A percentile compares a stretch with the other conserved stretches of the same genome.
phyloP scores from a whole-genome alignment of 495 filamentous ascomycete species.

The Glutinoglossum americanum region DNA sequence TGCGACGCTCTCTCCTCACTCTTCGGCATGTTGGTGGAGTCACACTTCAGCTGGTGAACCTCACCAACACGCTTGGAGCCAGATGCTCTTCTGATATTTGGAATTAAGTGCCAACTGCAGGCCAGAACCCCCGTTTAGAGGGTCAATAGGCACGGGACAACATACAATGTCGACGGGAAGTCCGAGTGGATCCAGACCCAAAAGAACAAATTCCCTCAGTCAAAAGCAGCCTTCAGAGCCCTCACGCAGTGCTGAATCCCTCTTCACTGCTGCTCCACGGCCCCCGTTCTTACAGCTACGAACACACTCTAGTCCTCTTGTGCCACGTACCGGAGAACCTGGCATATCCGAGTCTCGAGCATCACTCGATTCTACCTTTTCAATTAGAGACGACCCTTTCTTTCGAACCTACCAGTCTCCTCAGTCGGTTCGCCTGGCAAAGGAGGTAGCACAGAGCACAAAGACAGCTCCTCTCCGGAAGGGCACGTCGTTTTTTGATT shows the following conservation, averaged over 20 bases:
- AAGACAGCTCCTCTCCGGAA: not conserved
- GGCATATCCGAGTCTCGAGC: not conserved
- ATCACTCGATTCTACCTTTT: conserved; percentile 18
- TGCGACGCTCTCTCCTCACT: not conserved
- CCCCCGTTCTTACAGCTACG: not conserved
- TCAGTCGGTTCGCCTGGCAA: conserved; percentile 10
- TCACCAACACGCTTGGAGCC: not conserved
- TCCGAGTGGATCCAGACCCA: not conserved
- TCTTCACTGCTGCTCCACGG: not conserved
- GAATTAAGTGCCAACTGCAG: not conserved
- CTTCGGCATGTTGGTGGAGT: not conserved
- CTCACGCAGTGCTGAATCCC: not conserved
- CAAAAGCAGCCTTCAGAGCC: not conserved
- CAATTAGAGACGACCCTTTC: conserved; percentile 26
- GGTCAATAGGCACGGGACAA: not conserved
- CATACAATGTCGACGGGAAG: not conserved
- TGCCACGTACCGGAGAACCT: not conserved
- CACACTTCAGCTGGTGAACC: not conserved
- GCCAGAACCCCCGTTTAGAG: not conserved
- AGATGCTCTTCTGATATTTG: not conserved
- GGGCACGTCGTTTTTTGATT: not conserved
- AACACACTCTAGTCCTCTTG: not conserved
- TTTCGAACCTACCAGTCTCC: conserved; percentile 20
- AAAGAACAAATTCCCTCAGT: not conserved
- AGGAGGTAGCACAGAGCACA: conserved; percentile 4